Base-by-base conservation (phyloP, 495 filamentous ascomycete genomes). In the Xylaria longipes region DNA sequence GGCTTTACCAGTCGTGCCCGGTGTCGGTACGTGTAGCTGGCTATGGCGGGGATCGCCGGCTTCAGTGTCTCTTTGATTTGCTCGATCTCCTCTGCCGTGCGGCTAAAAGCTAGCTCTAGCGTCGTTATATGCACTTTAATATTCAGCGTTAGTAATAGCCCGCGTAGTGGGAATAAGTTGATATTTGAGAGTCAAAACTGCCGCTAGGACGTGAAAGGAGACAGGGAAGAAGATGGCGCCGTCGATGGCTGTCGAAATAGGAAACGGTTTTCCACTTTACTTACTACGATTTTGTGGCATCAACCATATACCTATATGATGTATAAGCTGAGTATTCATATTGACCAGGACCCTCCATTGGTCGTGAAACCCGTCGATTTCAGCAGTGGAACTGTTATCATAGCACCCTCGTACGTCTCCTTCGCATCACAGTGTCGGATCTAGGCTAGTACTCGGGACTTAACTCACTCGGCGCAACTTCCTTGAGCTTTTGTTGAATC, bases 1-100 rank as follows among this genome's bases (percentile, higher is more conserved):
- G 95, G 96, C 77, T 91, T 94, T 22, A 95, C 87, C 11, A 98
- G 88, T 8, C 92, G 89, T 1, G 92, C 82, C 29, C 89, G 89
- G 76, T 92, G 88, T 7, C 78, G 74, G 69, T 84, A 85, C 3
- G 92, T 89, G 72, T 90, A 89, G 75, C 89, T 85, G 3, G 89
- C 88, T 71, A 97, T 86, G 0, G 80, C 69, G 3, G 79, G 72
- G 4, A 88, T 78, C 6, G 77, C 79, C 7, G 86, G 76, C 11
- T 81, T 76, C 52, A 97, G 84, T 5, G 75, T 75, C 1, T 84
- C 72, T 48, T 91, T 84, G 12, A 97, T 80, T 1, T 76, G 75
- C 5, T 86, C 85, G 46, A 97, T 91, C 68, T 93, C 89, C 0
- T 80, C 75, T 1, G 85, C 74, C 0, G 91, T 91, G 17, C 85